Evolutionary conservation across 2,329 filamentous ascomycete genomes (phyloP).

Genomic region (Grosmannia serpens): DNA sequence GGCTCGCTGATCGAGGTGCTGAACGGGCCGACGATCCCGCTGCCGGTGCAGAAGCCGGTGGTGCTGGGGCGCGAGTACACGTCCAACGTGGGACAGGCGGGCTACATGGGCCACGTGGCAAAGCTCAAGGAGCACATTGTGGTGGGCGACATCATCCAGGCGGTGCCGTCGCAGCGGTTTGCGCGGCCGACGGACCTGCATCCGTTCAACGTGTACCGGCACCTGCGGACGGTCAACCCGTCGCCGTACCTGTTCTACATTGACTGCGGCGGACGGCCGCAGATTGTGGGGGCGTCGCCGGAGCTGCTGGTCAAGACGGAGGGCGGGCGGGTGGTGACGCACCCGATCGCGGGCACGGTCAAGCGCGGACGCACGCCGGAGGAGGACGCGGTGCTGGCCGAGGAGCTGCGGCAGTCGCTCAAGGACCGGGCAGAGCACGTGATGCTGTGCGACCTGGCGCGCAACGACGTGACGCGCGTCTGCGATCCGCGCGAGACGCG

Average conservation of each 20-base stretch:
- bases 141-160: constrained; percentile 91
- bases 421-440: constrained; percentile 95
- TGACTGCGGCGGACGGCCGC: constrained; percentile 74
- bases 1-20: constrained; percentile 59
- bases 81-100: constrained; percentile 80
- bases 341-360: constrained; percentile 94
- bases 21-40: constrained; percentile 59
- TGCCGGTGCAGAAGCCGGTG: constrained; percentile 68
- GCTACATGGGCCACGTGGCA: constrained; percentile 85
- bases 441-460: constrained; percentile 92
- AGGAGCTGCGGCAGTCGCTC: constrained; percentile 63
- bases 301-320: constrained; percentile 92
- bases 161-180: constrained; percentile 88
- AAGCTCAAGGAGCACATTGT: constrained; percentile 82
- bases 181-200: constrained; percentile 81
- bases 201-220: constrained; percentile 96
- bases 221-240: constrained; percentile 92
- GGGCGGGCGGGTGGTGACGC: constrained; percentile 71
- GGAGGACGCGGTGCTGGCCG: constrained; percentile 70
- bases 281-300: constrained; percentile 89
- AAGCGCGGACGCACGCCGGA: constrained; percentile 70
- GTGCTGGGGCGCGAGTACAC: constrained; percentile 64
- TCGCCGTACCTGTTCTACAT: constrained; percentile 97
- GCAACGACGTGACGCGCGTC: constrained; percentile 94
- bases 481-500: constrained; percentile 82